These are phyloP conservation scores for Pleurotus tuber-regium DNA, from an alignment of 768 basidiomycete genomes.

Conservation along the genomic window DNA sequence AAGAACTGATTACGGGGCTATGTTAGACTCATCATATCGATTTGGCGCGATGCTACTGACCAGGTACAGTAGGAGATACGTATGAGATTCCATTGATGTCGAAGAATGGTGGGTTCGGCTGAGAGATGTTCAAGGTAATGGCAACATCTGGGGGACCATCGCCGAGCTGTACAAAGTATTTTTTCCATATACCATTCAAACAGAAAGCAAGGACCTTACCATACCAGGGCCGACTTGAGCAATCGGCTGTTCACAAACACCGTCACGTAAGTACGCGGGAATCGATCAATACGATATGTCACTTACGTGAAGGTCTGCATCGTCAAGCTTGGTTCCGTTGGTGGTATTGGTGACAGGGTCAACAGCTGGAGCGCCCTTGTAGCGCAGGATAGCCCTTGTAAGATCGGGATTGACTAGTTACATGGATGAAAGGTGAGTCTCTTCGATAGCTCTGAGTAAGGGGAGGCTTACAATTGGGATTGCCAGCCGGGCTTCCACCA, in stretches of 20 bases:
- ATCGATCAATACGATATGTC: too few species aligned
- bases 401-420: constrained; percentile 25
- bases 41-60: too few species aligned
- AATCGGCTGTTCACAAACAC: constrained; percentile 17
- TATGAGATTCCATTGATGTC: constrained; percentile 32
- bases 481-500: constrained; percentile 21
- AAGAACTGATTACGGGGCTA: too few species aligned
- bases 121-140: constrained; percentile 19
- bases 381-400: constrained; percentile 35
- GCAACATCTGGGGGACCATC: constrained; percentile 18
- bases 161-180: too few species aligned
- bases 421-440: not conserved
- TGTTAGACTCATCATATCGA: too few species aligned
- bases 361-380: constrained; percentile 28
- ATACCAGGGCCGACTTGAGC: constrained; percentile 15
- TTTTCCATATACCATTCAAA: too few species aligned
- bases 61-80: constrained; percentile 38
- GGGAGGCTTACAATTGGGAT: constrained; percentile 26
- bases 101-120: constrained; percentile 30
- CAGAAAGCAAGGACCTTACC: too few species aligned
- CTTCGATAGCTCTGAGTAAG: too few species aligned
- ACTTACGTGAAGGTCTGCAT: constrained; percentile 27
- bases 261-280: too few species aligned
- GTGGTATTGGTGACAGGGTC: constrained; percentile 28
- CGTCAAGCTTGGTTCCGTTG: constrained; percentile 18